A percentile compares a stretch with the other conserved stretches of the same genome.
phyloP scores from a whole-genome alignment of 257 asterid genomes.

The Ilex aquifolium region DNA sequence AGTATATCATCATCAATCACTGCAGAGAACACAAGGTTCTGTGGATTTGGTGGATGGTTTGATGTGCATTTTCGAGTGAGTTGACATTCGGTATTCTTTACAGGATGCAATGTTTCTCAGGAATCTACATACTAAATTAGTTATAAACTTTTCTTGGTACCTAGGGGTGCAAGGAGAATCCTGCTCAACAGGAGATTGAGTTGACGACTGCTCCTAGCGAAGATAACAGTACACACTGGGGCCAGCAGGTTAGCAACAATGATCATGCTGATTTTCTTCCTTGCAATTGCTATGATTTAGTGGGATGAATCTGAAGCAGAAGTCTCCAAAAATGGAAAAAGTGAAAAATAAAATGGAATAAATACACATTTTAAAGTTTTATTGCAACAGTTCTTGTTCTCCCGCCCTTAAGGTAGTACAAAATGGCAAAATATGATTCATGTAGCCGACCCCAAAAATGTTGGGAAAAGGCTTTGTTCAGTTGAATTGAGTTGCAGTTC shows the following conservation, averaged over 20 bases:
- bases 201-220: slow-evolving; percentile 80
- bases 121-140: slow-evolving; percentile 1
- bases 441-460: too few species aligned
- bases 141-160: slow-evolving; percentile 15
- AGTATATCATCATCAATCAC: slow-evolving; percentile 64
- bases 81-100: slow-evolving; percentile 8
- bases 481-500: too few species aligned
- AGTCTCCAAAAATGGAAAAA: too few species aligned
- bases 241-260: slow-evolving; percentile 72
- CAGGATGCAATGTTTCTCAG: slow-evolving; percentile 3
- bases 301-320: neutral
- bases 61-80: slow-evolving; percentile 98
- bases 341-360: too few species aligned
- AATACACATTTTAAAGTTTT: too few species aligned
- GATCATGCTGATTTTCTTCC: neutral
- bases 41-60: slow-evolving; percentile 98
- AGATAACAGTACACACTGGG: slow-evolving; percentile 82
- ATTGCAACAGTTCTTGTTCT: too few species aligned
- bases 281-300: neutral
- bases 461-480: too few species aligned
- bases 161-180: slow-evolving; percentile 62
- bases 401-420: too few species aligned
- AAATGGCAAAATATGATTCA: too few species aligned
- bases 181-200: slow-evolving; percentile 71
- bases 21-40: slow-evolving; percentile 50